Base-by-base conservation (phyloP, 352 stramenopile genomes). In the Phytophthora palmivora region DNA sequence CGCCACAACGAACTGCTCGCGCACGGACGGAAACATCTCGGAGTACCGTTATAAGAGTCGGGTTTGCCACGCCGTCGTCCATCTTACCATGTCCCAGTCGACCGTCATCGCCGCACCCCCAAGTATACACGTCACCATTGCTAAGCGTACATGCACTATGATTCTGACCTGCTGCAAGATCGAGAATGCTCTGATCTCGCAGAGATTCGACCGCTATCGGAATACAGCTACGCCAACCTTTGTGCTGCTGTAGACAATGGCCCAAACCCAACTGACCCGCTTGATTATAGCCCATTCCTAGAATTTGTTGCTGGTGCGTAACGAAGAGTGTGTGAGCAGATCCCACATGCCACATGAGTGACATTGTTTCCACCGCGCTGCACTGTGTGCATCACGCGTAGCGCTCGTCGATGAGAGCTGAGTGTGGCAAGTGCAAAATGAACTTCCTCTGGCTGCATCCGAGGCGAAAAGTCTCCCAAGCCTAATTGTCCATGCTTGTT, bases 211-310 rank as follows among this genome's bases (percentile, higher is more conserved):
- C 48, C 8, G 67, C 62, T 12, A 75, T 79, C 4, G 84, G 84
- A 1, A 73, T 77, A 41, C 81, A 89, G 41, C 84, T 94, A 8
- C 84, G 80, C 84, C 82, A 92, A 21, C 82, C 67, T 26, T 86
- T 79, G 59, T 72, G 47, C 34, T 87, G 70, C 58, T 90, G 79
- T 15, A 91, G 55, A 1, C 77, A 72, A 57, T 94, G 84, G 4
- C 82, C 81, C 33, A 92, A 44, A 0, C 84, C 84, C 3, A 94
- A 67, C 41, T 94, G 84, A 0, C 84, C 84, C 0, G 82, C 84
- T 55, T 94, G 82, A 56, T 94, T 94, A 68, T 91, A 89, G 1
- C 84, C 84, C 80, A 94, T 91, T 5, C 77, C 67, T 6, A 90
- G 58, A n/a, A 94, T 67, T 38, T 87, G 82, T 47, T 92, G 82